Percentiles rank a stretch among this genome's conserved stretches.
phyloP scores from a whole-genome alignment of 176 grass and related monocot genomes.

The Musa beccarii region DNA sequence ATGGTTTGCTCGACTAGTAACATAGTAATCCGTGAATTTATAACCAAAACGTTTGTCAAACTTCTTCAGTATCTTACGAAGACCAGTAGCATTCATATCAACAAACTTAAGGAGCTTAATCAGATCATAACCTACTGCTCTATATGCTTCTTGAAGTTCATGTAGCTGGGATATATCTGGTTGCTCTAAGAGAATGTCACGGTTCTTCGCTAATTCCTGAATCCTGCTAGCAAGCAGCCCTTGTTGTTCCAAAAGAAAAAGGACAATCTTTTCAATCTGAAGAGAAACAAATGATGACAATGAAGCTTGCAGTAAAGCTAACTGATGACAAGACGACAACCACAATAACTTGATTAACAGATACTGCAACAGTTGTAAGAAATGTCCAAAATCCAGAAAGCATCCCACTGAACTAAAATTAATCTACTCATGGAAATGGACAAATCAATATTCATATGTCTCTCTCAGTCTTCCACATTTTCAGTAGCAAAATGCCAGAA shows the following conservation, averaged over 20 bases:
- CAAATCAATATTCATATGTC: neutral
- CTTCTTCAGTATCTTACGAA: slow-evolving; percentile 93
- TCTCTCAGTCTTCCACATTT: neutral
- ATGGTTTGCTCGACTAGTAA: slow-evolving; percentile 82
- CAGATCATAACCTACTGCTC: slow-evolving; percentile 60
- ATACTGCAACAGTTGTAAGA: too few relatives aligned
- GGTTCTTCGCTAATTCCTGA: slow-evolving; percentile 49
- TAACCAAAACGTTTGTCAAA: slow-evolving; percentile 82
- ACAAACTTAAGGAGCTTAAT: slow-evolving; percentile 86
- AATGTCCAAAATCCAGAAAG: neutral
- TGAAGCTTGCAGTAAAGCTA: neutral
- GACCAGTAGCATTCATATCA: slow-evolving; percentile 84
- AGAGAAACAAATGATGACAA: slow-evolving; percentile 20
- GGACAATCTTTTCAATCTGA: slow-evolving; percentile 87
- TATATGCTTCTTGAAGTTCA: slow-evolving; percentile 58
- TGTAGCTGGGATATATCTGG: slow-evolving; percentile 36
- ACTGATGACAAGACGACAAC: too few relatives aligned
- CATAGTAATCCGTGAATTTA: slow-evolving; percentile 84
- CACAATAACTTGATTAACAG: too few relatives aligned
- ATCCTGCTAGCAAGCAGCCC: slow-evolving; percentile 74
- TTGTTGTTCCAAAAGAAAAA: slow-evolving; percentile 89
- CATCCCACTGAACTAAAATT: neutral
- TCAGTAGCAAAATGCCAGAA: too few relatives aligned
- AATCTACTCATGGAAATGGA: neutral
- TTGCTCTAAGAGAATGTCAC: slow-evolving; percentile 27